phyloP scores from a whole-genome alignment of 2,329 filamentous ascomycete species.

The Colletotrichum theobromicola region DNA sequence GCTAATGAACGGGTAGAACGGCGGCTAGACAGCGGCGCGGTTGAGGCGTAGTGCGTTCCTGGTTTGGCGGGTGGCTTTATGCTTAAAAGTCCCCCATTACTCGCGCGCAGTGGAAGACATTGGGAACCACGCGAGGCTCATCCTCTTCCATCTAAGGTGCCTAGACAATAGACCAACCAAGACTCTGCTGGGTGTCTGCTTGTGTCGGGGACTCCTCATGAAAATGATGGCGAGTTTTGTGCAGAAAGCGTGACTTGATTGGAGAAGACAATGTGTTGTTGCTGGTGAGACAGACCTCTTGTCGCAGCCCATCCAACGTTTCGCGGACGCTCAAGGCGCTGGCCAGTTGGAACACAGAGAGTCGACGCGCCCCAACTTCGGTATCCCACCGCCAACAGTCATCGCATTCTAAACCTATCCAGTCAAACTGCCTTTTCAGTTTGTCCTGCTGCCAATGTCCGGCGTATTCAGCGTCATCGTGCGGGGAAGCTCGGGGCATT shows the following conservation, averaged over 20 bases:
- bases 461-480: neutral
- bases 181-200: neutral
- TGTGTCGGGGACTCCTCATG: neutral
- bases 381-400: neutral
- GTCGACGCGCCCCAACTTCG: neutral
- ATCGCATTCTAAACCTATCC: neutral
- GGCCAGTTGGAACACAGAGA: neutral
- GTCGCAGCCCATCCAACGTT: neutral
- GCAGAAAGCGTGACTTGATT: neutral
- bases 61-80: neutral
- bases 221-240: rapidly evolving
- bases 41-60: neutral
- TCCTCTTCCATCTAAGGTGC: neutral
- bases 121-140: neutral
- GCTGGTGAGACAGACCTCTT: neutral
- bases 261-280: neutral
- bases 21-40: neutral
- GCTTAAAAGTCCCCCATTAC: neutral
- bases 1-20: neutral
- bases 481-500: neutral
- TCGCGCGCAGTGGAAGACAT: neutral
- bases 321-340: neutral
- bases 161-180: neutral
- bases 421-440: neutral
- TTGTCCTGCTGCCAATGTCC: neutral